Conservation (phyloP, 192 early-diverging fungal genomes). For the Haplosporangium gracile region DNA sequence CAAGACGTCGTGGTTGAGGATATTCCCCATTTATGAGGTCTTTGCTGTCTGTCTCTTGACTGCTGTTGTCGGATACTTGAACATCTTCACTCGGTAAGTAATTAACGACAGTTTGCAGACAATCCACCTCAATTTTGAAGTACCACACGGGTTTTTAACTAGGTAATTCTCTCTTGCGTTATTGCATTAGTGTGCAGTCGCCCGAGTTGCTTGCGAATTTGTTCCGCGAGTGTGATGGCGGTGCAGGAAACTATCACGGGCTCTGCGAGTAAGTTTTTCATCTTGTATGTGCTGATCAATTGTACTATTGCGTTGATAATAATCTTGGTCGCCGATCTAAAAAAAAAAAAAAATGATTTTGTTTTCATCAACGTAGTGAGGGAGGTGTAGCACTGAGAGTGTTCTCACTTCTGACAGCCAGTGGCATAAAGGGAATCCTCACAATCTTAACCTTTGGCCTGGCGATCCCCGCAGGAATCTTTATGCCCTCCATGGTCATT, state of each 20-base stretch:
- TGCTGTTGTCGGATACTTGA: conserved; percentile 79
- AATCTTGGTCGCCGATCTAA: background rate
- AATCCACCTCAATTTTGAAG: too few species aligned
- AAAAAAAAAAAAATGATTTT: too few species aligned
- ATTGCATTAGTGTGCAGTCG: conserved; percentile 73
- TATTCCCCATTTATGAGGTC: conserved; percentile 83
- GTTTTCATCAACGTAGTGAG: conserved; percentile 35
- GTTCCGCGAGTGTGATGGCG: conserved; percentile 88
- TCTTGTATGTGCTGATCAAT: background rate
- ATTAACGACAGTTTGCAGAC: background rate
- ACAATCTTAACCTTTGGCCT: conserved; percentile 81
- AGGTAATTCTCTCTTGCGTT: background rate
- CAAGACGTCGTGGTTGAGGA: conserved; percentile 76
- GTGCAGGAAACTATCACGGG: conserved; percentile 61
- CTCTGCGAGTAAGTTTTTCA: conserved; percentile 66
- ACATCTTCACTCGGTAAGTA: conserved; percentile 81
- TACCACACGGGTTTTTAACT: too few species aligned
- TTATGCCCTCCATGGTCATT: conserved; percentile 90
- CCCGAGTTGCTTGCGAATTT: conserved; percentile 90
- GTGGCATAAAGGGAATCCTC: conserved; percentile 72
- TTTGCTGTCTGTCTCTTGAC: conserved; percentile 78
- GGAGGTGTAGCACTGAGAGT: conserved; percentile 56
- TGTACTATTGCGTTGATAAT: background rate
- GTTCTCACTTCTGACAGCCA: conserved; percentile 70
- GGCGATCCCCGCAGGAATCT: conserved; percentile 84